Evolutionary conservation across 2,329 filamentous ascomycete species (phyloP).

Genomic region (Aspergillus fumigatiaffinis): DNA sequence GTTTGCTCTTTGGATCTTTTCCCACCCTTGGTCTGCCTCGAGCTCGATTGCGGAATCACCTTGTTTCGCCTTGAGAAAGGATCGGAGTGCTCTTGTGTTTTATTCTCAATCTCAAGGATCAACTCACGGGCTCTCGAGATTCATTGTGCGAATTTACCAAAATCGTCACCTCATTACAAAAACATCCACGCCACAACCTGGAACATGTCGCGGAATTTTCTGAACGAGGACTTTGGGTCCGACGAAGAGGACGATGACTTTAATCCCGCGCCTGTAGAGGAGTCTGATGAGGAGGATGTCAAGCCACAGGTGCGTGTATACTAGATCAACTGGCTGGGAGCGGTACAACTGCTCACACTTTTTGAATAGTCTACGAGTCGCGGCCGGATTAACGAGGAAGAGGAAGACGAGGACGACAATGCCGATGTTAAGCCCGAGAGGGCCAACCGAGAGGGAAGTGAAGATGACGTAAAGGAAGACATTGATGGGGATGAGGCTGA

Average conservation of each 20-base stretch:
- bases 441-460: slow-evolving; percentile 30
- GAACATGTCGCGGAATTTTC: slow-evolving; percentile 41
- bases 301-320: slow-evolving; percentile 21
- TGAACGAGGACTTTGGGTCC: slow-evolving; percentile 51
- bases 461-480: slow-evolving; percentile 36
- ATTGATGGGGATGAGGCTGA: slow-evolving; percentile 42
- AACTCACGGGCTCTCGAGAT: not conserved
- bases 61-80: not conserved
- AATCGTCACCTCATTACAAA: not conserved
- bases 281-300: slow-evolving; percentile 67
- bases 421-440: slow-evolving; percentile 37
- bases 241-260: slow-evolving; percentile 81
- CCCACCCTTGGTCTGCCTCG: not conserved
- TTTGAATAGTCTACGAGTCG: slow-evolving; percentile 20
- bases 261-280: slow-evolving; percentile 72
- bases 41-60: not conserved
- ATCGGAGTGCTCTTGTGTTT: not conserved
- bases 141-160: not conserved
- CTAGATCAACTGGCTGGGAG: slow-evolving; percentile 8
- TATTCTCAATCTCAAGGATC: not conserved
- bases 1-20: not conserved
- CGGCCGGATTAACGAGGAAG: slow-evolving; percentile 15
- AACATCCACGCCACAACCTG: not conserved
- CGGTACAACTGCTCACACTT: slow-evolving; percentile 16
- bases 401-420: slow-evolving; percentile 45